Evolutionary conservation across 805 yeast genomes (phyloP), one percentile per base, ranked within the genome.

Genomic region (Cyberlindnera mississippiensis): DNA sequence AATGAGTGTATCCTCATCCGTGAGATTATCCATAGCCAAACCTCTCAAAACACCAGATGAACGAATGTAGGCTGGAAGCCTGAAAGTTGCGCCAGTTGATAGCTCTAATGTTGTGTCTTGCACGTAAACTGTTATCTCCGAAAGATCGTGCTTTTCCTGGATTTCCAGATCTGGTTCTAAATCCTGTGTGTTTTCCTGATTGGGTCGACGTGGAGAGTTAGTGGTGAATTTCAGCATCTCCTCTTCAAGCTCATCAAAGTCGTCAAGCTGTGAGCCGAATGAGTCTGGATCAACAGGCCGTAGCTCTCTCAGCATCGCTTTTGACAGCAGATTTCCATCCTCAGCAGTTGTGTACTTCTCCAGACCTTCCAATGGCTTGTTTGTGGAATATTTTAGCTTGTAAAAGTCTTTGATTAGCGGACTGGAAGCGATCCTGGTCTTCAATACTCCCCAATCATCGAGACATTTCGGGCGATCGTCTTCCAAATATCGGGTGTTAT

Each of bases 401-500:
- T 61, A 59, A 18, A 72, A 60, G 15, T 59, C 53, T 19, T 54
- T 50, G 22, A 71, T 53, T 2, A 67, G 53, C 2, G 77, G 73
- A 14, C 75, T 66, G 14, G 63, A 62, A 28, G 69, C 50, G n/a
- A 73, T 46, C 11, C 71, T 68, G 43, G 65, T 63, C 46, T 64
- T 65, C 28, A 62, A 41, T 35, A 54, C 64, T n/a, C n/a, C n/a
- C n/a, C n/a, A n/a, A 14, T 38, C 29, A 11, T 27, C 14, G 12
- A 27, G 14, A 13, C 29, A n/a, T 12, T 5, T 10, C n/a, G n/a
- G n/a, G n/a, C n/a, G n/a, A n/a, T 27, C 29, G 6, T 27, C 29
- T 27, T 27, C 29, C 11, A 11, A 24, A 24, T 11, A 11, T 5
- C 29, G 14, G 6, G 29, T 13, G 29, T 13, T 27, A n/a, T 27